Conservation (phyloP, 1,284 basidiomycete genomes). For the Ustilago esculenta region DNA sequence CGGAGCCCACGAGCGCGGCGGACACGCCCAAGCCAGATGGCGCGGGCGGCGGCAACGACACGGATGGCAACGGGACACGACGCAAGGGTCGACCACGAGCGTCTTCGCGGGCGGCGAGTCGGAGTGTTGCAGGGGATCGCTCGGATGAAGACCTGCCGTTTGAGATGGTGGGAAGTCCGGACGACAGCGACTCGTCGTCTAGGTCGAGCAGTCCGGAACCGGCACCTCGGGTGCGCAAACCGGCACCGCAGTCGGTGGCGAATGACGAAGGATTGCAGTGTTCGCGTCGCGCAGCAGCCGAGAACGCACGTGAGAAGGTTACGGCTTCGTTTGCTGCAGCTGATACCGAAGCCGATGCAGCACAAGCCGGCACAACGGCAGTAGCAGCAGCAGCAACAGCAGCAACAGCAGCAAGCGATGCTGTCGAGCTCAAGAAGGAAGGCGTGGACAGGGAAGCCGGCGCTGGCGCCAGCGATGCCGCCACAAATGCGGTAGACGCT, state of each 20-base stretch:
- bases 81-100: constrained; percentile 22
- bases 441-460: constrained; percentile 1
- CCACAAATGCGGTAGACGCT: constrained; percentile 10
- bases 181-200: constrained; percentile 49
- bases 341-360: constrained; percentile 12
- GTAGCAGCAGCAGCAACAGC: constrained; percentile 68
- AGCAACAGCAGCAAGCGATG: constrained; percentile 1
- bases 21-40: constrained; percentile 42
- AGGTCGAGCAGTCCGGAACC: constrained; percentile 45
- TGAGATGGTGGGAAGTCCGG: constrained; percentile 59
- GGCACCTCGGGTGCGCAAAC: constrained; percentile 29
- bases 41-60: constrained; percentile 11
- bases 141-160: constrained; percentile 57
- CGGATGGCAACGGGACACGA: constrained; percentile 14
- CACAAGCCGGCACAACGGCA: constrained; percentile 50
- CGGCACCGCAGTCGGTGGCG: constrained; percentile 68
- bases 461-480: constrained; percentile 11
- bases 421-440: constrained; percentile 6
- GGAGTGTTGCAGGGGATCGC: constrained; percentile 20
- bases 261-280: constrained; percentile 73
- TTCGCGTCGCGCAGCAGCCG: constrained; percentile 26
- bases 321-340: constrained; percentile 23
- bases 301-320: constrained; percentile 26
- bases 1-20: constrained; percentile 45
- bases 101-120: constrained; percentile 14